Conservation (phyloP, 345 rosid species). For the Salix brachista region DNA sequence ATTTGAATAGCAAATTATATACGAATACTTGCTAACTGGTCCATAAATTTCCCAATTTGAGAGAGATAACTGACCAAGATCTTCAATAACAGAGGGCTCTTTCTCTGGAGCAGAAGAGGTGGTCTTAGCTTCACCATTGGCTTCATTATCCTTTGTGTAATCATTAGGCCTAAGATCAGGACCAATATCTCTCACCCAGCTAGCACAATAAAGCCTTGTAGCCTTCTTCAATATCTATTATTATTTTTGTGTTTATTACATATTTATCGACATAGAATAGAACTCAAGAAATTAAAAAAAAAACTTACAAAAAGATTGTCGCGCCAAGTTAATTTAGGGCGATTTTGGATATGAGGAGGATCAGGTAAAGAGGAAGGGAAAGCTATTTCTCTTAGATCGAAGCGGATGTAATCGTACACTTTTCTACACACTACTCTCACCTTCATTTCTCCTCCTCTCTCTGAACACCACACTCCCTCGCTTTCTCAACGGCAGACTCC, state of each 20-base stretch:
- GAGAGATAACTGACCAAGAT: conserved; percentile 59
- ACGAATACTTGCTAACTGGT: background rate
- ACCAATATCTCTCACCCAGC: conserved; percentile 95
- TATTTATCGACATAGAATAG: background rate
- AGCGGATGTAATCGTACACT: conserved; percentile 62
- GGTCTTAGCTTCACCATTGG: conserved; percentile 24
- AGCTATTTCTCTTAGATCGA: conserved; percentile 83
- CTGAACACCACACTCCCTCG: too few species aligned
- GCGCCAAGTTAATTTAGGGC: conserved; percentile 76
- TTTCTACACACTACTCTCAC: conserved; percentile 50
- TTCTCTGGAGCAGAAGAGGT: conserved; percentile 28
- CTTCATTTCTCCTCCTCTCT: conserved; percentile 37
- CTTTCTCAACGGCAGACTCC: too few species aligned
- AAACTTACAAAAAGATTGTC: conserved; percentile 55
- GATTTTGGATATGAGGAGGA: conserved; percentile 74
- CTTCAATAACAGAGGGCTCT: conserved; percentile 74
- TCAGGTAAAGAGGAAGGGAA: conserved; percentile 89
- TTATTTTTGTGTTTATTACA: background rate
- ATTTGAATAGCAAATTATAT: too few species aligned
- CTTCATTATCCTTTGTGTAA: conserved; percentile 54
- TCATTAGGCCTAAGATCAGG: conserved; percentile 88
- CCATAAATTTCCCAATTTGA: background rate
- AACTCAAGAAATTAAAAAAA: background rate
- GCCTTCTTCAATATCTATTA: conserved; percentile 79
- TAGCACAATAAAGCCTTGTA: conserved; percentile 80